Conservation (phyloP, 1,139 yeast genomes). For the Nakaseomyces nivariensis region DNA sequence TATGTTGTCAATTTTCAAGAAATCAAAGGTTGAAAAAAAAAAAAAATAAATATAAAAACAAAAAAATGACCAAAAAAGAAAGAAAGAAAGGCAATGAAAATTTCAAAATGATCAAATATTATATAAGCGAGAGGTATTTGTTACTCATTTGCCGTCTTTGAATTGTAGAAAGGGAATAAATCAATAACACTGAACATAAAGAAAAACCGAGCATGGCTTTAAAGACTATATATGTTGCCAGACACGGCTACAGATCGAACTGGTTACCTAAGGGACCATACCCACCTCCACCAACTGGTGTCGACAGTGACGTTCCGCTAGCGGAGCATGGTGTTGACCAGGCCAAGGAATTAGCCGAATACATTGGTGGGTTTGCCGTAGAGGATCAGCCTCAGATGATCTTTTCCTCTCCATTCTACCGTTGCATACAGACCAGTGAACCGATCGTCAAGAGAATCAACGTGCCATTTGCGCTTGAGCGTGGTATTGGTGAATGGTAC, state of each 20-base stretch:
- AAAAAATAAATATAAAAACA: conserved; percentile 6
- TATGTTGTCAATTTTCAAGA: not conserved
- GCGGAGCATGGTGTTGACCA: conserved; percentile 75
- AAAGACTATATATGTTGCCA: conserved; percentile 34
- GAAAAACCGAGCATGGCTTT: conserved; percentile 20
- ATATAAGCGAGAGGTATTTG: too few species aligned
- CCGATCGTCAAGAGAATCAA: conserved; percentile 52
- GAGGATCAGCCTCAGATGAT: conserved; percentile 52
- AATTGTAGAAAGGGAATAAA: too few species aligned
- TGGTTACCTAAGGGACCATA: conserved; percentile 69
- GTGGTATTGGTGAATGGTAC: conserved; percentile 70
- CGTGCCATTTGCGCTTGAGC: conserved; percentile 51
- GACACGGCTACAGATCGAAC: conserved; percentile 73
- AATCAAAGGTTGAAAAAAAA: too few species aligned
- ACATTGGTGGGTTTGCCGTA: conserved; percentile 30
- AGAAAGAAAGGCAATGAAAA: not conserved
- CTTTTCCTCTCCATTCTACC: conserved; percentile 73
- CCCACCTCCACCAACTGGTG: conserved; percentile 69
- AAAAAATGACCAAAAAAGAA: not conserved
- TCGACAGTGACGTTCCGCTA: conserved; percentile 70
- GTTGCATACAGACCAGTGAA: conserved; percentile 77
- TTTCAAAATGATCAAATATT: not conserved
- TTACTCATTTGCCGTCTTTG: too few species aligned
- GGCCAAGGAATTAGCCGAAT: conserved; percentile 61
- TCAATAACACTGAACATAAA: not conserved